phyloP scores from a whole-genome alignment of 345 rosid species.

The Gossypium ekmanianum region DNA sequence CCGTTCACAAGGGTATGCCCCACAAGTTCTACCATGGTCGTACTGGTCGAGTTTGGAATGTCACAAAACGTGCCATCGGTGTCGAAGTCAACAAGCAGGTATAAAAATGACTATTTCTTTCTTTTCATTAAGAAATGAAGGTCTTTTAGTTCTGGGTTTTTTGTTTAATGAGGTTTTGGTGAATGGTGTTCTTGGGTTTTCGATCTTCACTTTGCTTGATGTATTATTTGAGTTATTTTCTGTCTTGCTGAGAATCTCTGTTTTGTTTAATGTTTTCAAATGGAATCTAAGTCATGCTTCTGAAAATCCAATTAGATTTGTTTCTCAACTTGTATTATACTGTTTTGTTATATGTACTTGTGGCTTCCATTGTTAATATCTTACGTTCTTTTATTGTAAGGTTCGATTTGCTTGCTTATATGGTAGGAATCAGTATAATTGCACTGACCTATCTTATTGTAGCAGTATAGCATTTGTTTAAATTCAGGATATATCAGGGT shows the following conservation, averaged over 20 bases:
- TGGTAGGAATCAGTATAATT: not conserved
- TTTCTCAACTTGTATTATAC: not conserved
- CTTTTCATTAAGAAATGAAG: not conserved
- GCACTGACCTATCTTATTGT: not conserved
- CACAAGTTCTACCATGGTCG: conserved; percentile 86
- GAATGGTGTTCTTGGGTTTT: not conserved
- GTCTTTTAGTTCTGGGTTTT: not conserved
- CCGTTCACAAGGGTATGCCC: conserved; percentile 82
- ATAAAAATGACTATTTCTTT: not conserved
- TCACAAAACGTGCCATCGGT: conserved; percentile 76
- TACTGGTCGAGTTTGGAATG: conserved; percentile 76
- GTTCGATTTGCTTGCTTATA: not conserved
- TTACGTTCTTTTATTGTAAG: not conserved
- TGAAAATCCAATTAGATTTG: not conserved
- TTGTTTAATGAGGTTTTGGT: not conserved
- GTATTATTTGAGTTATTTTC: not conserved
- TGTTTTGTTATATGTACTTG: not conserved
- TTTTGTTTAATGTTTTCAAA: not conserved
- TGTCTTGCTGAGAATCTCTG: not conserved
- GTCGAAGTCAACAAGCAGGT: conserved; percentile 82
- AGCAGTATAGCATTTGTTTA: not conserved
- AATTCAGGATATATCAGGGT: not conserved
- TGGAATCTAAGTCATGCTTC: too few species aligned
- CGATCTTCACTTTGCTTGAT: not conserved
- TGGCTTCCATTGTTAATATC: not conserved